phyloP scores from a whole-genome alignment of 495 filamentous ascomycete species.

The Sabuloglossum arenarium region DNA sequence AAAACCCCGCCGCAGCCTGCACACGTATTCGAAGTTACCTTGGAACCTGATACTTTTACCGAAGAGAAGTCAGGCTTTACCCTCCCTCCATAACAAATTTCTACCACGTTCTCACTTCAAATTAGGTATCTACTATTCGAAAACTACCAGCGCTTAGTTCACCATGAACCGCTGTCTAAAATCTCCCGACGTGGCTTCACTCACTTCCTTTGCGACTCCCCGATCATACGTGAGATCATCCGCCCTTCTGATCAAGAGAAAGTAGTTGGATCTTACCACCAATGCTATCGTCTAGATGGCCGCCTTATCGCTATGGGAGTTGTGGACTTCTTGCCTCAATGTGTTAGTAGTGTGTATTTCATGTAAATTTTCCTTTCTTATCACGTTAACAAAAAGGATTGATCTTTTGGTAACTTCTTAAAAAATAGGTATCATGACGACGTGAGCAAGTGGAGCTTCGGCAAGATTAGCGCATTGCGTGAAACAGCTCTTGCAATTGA shows the following conservation, averaged over 20 bases:
- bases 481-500: conserved; percentile 68
- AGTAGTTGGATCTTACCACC: conserved; percentile 74
- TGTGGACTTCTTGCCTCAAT: conserved; percentile 66
- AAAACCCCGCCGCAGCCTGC: conserved; percentile 41
- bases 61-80: conserved; percentile 48
- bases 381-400: not conserved
- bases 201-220: conserved; percentile 68
- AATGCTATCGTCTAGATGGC: conserved; percentile 84
- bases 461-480: conserved; percentile 70
- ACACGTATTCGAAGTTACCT: conserved; percentile 55
- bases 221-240: conserved; percentile 33
- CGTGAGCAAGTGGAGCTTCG: conserved; percentile 57
- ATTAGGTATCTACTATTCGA: conserved; percentile 43
- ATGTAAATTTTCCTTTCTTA: conserved; percentile 31
- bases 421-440: conserved; percentile 49
- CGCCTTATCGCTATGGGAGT: conserved; percentile 74
- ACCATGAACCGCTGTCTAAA: conserved; percentile 46
- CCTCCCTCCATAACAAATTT: not conserved
- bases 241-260: conserved; percentile 26
- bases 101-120: not conserved
- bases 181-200: conserved; percentile 52
- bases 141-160: conserved; percentile 70
- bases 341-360: conserved; percentile 87
- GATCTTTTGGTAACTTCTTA: not conserved
- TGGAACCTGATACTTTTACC: conserved; percentile 63